Evolutionary conservation across 805 yeast genomes (phyloP).

Genomic region (Martiniozyma abietophila): DNA sequence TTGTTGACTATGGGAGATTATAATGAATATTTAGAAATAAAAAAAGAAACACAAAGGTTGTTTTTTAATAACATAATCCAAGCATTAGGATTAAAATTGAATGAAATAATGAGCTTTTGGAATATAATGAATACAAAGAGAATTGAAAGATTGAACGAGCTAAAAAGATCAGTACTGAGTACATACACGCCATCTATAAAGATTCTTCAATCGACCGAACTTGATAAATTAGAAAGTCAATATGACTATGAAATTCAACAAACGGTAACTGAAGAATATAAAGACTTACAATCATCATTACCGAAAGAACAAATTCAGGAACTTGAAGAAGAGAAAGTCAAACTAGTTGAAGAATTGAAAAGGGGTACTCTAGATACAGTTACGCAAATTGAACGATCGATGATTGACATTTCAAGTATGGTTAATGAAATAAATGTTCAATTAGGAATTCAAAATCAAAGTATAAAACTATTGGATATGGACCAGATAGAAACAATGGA

Average conservation of each 20-base stretch:
- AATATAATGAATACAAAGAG: slow-evolving; percentile 43
- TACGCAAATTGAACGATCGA: slow-evolving; percentile 48
- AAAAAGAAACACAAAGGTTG: slow-evolving; percentile 30
- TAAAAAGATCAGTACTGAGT: slow-evolving; percentile 25
- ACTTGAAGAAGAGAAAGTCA: slow-evolving; percentile 50
- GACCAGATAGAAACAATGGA: slow-evolving; percentile 57
- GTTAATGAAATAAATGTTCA: slow-evolving; percentile 71
- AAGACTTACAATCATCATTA: slow-evolving; percentile 24
- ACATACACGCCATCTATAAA: slow-evolving; percentile 14
- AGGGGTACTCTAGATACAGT: slow-evolving; percentile 53
- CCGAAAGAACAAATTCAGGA: slow-evolving; percentile 48
- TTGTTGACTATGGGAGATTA: slow-evolving; percentile 29
- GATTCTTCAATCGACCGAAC: no score
- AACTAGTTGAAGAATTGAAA: slow-evolving; percentile 41
- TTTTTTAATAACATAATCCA: slow-evolving; percentile 42
- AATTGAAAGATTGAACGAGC: slow-evolving; percentile 31
- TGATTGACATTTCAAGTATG: slow-evolving; percentile 63
- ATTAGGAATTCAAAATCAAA: slow-evolving; percentile 61
- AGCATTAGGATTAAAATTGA: slow-evolving; percentile 37
- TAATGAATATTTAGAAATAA: slow-evolving; percentile 27
- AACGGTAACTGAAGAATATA: slow-evolving; percentile 28
- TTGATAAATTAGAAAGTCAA: no score
- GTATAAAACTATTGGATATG: slow-evolving; percentile 51
- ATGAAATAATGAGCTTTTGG: slow-evolving; percentile 34
- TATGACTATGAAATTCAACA: no score